These are phyloP conservation scores for Botrytis hyacinthi DNA, from an alignment of 2,329 filamentous ascomycete species.

Conservation along the genomic window DNA sequence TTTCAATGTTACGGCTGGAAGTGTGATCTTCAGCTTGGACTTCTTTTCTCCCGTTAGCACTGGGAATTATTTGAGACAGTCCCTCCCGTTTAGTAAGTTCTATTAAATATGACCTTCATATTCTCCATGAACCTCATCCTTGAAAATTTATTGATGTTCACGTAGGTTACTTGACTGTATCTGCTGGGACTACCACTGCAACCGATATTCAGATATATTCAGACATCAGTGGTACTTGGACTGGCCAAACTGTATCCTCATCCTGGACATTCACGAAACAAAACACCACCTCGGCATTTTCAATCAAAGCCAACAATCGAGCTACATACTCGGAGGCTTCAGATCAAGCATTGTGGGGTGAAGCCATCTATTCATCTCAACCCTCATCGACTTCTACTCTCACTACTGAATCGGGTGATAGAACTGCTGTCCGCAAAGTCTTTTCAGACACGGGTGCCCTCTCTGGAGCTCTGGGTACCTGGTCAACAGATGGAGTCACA, in stretches of 20 bases:
- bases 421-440: constrained; percentile 44
- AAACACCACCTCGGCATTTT: constrained; percentile 21
- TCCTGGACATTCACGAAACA: constrained; percentile 22
- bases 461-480: constrained; percentile 44
- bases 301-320: constrained; percentile 14
- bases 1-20: constrained; percentile 34
- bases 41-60: constrained; percentile 41
- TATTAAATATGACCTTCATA: background rate
- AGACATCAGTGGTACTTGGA: constrained; percentile 41
- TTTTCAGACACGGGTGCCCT: constrained; percentile 48
- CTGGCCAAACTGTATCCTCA: constrained; percentile 29
- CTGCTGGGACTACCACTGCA: constrained; percentile 2
- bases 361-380: constrained; percentile 20
- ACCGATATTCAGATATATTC: constrained; percentile 37
- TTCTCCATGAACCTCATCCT: background rate
- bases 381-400: constrained; percentile 19
- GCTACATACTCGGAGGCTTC: constrained; percentile 18
- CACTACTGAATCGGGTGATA: constrained; percentile 20
- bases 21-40: constrained; percentile 36
- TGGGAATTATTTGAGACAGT: constrained; percentile 39
- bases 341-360: constrained; percentile 23
- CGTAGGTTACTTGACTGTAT: constrained; percentile 11
- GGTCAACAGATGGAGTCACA: constrained; percentile 48
- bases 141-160: background rate
- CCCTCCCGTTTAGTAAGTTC: constrained; percentile 40